phyloP scores from a whole-genome alignment of 345 rosid genomes.

The Citrus hindsii region DNA sequence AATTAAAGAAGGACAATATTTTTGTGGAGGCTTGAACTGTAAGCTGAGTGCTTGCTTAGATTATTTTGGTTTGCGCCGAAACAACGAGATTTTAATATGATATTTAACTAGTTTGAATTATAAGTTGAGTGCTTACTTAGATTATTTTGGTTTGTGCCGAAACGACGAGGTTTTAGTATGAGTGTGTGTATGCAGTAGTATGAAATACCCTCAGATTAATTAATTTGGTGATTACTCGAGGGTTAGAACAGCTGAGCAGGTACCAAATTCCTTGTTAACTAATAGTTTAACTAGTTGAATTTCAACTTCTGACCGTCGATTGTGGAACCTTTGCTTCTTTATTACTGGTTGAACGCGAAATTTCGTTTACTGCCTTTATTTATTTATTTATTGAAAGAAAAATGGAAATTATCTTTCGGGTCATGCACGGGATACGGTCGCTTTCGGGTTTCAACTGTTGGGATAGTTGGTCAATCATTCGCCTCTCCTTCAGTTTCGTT shows the following conservation, averaged over 20 bases:
- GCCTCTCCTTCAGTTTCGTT: background rate
- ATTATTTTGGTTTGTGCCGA: background rate
- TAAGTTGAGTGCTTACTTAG: no score
- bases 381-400: background rate
- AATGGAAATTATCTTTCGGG: background rate
- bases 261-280: background rate
- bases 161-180: background rate
- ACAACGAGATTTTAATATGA: background rate
- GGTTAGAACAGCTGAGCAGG: no score
- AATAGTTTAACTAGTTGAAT: background rate
- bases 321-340: background rate
- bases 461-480: background rate
- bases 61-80: background rate
- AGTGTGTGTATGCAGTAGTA: no score
- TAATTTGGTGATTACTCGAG: no score
- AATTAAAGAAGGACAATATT: rapidly evolving
- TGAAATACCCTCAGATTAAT: background rate
- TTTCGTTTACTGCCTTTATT: background rate
- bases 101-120: no score
- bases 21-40: no score
- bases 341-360: no score
- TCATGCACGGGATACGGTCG: background rate
- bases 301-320: background rate
- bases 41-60: no score
- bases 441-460: background rate